phyloP scores from a whole-genome alignment of 345 rosid species.

The Nephelium lappaceum region DNA sequence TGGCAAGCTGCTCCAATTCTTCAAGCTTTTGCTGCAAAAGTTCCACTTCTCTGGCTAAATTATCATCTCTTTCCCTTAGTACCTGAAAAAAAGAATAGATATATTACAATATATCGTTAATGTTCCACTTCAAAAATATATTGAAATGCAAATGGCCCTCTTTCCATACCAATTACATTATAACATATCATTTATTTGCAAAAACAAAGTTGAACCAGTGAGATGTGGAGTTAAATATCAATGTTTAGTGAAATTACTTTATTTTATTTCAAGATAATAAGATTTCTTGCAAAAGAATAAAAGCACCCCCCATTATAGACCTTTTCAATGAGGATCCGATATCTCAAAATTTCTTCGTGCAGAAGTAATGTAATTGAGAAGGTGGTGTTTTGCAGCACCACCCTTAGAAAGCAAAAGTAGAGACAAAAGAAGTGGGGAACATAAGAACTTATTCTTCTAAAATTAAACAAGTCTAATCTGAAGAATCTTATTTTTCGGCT shows the following conservation, averaged over 20 bases:
- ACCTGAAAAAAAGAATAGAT: slow-evolving; percentile 38
- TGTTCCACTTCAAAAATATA: background rate
- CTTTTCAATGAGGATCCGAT: background rate
- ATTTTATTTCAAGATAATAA: slow-evolving; percentile 9
- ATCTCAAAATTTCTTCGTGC: slow-evolving; percentile 9
- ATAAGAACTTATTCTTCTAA: slow-evolving; percentile 15
- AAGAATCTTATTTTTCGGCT: slow-evolving; percentile 7
- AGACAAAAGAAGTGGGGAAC: slow-evolving; percentile 2
- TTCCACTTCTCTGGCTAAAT: slow-evolving; percentile 55
- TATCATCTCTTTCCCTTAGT: slow-evolving; percentile 66
- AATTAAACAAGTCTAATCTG: background rate
- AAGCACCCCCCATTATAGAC: background rate
- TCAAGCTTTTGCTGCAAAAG: slow-evolving; percentile 56
- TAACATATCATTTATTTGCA: background rate
- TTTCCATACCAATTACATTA: background rate
- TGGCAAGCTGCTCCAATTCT: slow-evolving; percentile 81
- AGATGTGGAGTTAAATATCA: slow-evolving; percentile 7
- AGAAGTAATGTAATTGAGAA: slow-evolving; percentile 6
- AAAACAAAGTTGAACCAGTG: background rate
- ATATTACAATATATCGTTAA: background rate
- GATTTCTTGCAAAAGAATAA: background rate
- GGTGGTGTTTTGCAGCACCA: slow-evolving; percentile 6
- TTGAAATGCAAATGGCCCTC: background rate
- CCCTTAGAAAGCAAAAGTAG: background rate
- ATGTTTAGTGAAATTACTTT: background rate